Evolutionary conservation across 2,329 filamentous ascomycete species (phyloP).

Genomic region (Pseudopyrenochaeta lycopersici): DNA sequence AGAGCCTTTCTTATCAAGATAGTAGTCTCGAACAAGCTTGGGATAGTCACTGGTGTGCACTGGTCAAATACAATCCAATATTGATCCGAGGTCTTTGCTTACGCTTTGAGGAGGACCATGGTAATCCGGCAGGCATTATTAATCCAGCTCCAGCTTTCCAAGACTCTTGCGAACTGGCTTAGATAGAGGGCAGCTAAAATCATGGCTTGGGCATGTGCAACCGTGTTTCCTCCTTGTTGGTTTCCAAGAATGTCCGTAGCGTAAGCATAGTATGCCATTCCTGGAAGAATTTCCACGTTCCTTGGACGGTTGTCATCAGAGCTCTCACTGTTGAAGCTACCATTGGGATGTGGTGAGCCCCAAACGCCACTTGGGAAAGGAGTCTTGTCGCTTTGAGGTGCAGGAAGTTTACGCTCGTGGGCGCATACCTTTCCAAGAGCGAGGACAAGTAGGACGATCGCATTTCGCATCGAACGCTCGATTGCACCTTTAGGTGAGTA

Average conservation of each 20-base stretch:
- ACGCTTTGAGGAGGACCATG: constrained; percentile 80
- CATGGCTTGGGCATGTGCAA: constrained; percentile 85
- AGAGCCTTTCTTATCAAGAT: constrained; percentile 20
- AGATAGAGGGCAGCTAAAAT: constrained; percentile 89
- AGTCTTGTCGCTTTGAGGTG: constrained; percentile 62
- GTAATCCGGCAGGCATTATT: constrained; percentile 67
- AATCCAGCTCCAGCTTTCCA: constrained; percentile 84
- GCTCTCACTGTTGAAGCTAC: constrained; percentile 42
- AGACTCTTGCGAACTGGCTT: constrained; percentile 83
- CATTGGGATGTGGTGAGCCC: constrained; percentile 51
- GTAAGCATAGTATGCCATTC: constrained; percentile 87
- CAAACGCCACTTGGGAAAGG: constrained; percentile 26
- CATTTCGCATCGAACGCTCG: constrained; percentile 63
- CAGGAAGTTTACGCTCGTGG: constrained; percentile 60
- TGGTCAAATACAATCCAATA: constrained; percentile 3
- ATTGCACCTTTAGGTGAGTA: constrained; percentile 33
- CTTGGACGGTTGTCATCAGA: constrained; percentile 48
- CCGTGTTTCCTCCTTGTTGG: constrained; percentile 77
- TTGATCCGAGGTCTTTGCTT: constrained; percentile 12
- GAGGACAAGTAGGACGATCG: constrained; percentile 81
- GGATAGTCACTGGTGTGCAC: constrained; percentile 47
- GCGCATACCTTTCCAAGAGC: constrained; percentile 86
- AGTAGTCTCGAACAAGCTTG: constrained; percentile 35
- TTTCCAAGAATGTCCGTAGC: constrained; percentile 88
- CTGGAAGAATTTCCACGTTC: constrained; percentile 88